Evolutionary conservation across 345 rosid genomes (phyloP), one percentile per base, ranked within the genome.

Genomic region (Linum trigynum): DNA sequence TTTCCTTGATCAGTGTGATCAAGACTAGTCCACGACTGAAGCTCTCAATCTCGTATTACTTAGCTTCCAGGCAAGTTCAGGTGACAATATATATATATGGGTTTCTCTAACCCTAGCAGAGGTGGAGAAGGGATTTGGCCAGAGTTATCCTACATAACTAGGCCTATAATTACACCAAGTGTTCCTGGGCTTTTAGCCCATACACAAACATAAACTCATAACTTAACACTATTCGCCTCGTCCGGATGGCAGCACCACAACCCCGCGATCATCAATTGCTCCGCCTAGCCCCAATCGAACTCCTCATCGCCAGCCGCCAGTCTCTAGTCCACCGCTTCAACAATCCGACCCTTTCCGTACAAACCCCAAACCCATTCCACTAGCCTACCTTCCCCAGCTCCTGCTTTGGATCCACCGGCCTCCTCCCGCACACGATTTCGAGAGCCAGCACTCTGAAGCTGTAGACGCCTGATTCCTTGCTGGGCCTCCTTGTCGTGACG

Each of bases 231-330:
- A n/a, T 48, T 64, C 57, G 32, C 67, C 57, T 62, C 61, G 70
- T 83, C 85, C 1, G 85, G 85, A 63, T 83, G 80, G 66, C 77
- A 63, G n/a, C 87, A 81, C 87, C 83, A 83, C 0, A 83, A 40
- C 17, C 85, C 87, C 10, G 62, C 73, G 3, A 70, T 53, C 87
- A 83, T 77, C 66, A 83, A 71, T 50, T 73, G 61, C 64, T 75
- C 79, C 55, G 77, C 38, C 64, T 81, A 71, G 56, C 8, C 17
- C 74, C 75, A 74, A 1, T 78, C 80, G 15, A 69, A 78, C 10
- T 58, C 82, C 32, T n/a, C 53, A 2, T 7, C 40, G n/a, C n/a
- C n/a, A n/a, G n/a, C n/a, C n/a, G n/a, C n/a, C 3, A 80, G 61
- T 45, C 71, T 50, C 4, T 45, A 41, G 61, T 83, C 86, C 0